A percentile compares a stretch with the other conserved stretches of the same genome.
phyloP scores from a whole-genome alignment of 2,329 filamentous ascomycete genomes.

The Huntiella omanensis region DNA sequence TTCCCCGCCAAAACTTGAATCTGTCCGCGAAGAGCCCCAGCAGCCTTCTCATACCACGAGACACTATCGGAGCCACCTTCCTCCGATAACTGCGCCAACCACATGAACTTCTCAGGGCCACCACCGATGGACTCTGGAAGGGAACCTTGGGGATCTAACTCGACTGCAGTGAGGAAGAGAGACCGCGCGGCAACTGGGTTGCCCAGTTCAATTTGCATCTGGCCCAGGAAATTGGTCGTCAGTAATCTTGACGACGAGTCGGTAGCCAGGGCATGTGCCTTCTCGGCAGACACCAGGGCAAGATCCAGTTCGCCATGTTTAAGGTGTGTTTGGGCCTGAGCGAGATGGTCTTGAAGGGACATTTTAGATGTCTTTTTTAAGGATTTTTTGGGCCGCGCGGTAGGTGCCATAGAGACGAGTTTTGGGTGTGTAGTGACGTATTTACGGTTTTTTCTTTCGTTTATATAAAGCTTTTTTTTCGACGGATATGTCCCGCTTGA shows the following conservation, averaged over 20 bases:
- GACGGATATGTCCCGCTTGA: no score
- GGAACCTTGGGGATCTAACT: conserved; percentile 57
- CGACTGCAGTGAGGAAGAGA: conserved; percentile 54
- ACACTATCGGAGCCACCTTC: conserved; percentile 49
- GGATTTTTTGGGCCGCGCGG: conserved; percentile 10
- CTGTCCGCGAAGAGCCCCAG: conserved; percentile 50
- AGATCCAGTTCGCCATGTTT: conserved; percentile 24
- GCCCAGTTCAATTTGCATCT: conserved; percentile 66
- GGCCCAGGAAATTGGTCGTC: conserved; percentile 58
- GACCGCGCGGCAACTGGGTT: conserved; percentile 56
- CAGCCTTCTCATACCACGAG: conserved; percentile 50
- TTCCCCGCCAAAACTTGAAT: conserved; percentile 40
- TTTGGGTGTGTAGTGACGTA: not conserved
- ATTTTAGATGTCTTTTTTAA: conserved; percentile 19
- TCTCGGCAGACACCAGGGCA: conserved; percentile 22
- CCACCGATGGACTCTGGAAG: conserved; percentile 54
- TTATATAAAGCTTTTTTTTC: no score
- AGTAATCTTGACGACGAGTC: conserved; percentile 36
- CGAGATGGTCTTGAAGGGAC: conserved; percentile 17
- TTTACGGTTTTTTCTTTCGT: not conserved
- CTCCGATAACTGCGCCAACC: conserved; percentile 75
- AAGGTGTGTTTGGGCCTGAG: conserved; percentile 24
- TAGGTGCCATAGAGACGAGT: conserved; percentile 22
- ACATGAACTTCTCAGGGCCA: conserved; percentile 84
- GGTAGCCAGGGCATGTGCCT: conserved; percentile 24